Evolutionary conservation across 1,284 basidiomycete species (phyloP), one percentile per base, ranked within the genome.

Genomic region (Sutorius eximius): DNA sequence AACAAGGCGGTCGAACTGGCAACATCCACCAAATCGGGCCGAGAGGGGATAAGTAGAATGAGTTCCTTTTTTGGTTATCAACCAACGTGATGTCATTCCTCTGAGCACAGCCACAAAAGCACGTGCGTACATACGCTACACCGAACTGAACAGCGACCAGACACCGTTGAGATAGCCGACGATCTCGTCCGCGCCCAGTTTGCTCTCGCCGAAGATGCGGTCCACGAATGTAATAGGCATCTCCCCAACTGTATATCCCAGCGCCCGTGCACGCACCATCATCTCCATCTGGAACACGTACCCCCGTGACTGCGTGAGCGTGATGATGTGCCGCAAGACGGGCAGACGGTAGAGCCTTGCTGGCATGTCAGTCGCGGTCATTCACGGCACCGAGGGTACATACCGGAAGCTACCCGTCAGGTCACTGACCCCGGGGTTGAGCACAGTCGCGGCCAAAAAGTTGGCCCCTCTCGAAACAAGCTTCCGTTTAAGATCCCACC

Each of bases 281-380:
- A 95, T 95, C 72, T 96, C 93, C 93, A 96, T 96, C 76, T 96
- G 93, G 78, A 96, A 95, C 15, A 96, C 93, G 66, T 95, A 96
- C 3, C 93, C 93, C 61, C 91, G 90, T 16, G 90, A 93, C 58
- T 87, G 82, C 9, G 89, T 93, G 60, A 87, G 79, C 6, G 85
- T 81, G 64, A 96, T 95, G 64, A 96, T 89, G 61, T 90, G 85
- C 49, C 81, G 81, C 55, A 96, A 78, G 6, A 91, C 92, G 1
- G 80, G 79, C 15, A 85, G 73, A 43, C 89, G 85, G 71, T 95
- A 96, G 20, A 96, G 73, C 56, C 91, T 93, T 60, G 8, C 52
- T 22, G 30, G 5, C n/a, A 37, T 20, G n/a, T 59, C 51, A 54
- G 42, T 44, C 40, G 3, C 12, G 27, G 36, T 47, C 38, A 12